Evolutionary conservation across 2,329 filamentous ascomycete genomes (phyloP).

Genomic region (Lecanosticta acicola): DNA sequence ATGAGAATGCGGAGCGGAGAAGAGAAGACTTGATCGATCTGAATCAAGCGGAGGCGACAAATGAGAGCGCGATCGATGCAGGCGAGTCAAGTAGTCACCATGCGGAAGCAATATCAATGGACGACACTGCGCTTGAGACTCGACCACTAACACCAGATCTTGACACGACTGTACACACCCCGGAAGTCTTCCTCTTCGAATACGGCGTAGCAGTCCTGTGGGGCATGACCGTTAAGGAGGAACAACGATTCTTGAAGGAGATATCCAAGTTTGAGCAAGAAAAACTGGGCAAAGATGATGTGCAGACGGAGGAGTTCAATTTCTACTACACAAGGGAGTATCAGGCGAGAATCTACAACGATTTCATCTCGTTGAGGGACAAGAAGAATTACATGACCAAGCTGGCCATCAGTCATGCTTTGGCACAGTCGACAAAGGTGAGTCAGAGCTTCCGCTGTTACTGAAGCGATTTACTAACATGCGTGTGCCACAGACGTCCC

Average conservation of each 20-base stretch:
- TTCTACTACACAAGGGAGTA: conserved; percentile 99
- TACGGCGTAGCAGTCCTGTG: conserved; percentile 97
- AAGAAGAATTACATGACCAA: conserved; percentile 98
- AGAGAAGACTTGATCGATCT: conserved; percentile 35
- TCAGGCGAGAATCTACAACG: conserved; percentile 97
- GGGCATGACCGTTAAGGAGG: conserved; percentile 90
- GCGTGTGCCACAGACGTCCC: conserved; percentile 61
- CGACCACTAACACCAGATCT: conserved; percentile 58
- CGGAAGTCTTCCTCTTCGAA: conserved; percentile 92
- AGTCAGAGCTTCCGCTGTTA: neutral
- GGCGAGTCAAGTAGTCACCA: conserved; percentile 1
- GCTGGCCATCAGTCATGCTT: conserved; percentile 87
- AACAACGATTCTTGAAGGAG: conserved; percentile 86
- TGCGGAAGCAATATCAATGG: conserved; percentile 11
- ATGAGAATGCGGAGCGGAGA: conserved; percentile 42
- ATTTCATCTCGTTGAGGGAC: conserved; percentile 92
- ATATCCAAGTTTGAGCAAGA: conserved; percentile 91
- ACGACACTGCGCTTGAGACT: conserved; percentile 8
- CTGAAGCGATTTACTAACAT: conserved; percentile 5
- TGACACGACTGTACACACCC: conserved; percentile 81
- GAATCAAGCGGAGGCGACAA: conserved; percentile 11
- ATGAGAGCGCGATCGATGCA: conserved; percentile 1
- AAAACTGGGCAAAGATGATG: conserved; percentile 79
- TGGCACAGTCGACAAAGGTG: conserved; percentile 92
- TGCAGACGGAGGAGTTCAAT: conserved; percentile 96